Base-by-base conservation (phyloP, 371 early-diverging fungal genomes). In the Fennellomyces sp. region DNA sequence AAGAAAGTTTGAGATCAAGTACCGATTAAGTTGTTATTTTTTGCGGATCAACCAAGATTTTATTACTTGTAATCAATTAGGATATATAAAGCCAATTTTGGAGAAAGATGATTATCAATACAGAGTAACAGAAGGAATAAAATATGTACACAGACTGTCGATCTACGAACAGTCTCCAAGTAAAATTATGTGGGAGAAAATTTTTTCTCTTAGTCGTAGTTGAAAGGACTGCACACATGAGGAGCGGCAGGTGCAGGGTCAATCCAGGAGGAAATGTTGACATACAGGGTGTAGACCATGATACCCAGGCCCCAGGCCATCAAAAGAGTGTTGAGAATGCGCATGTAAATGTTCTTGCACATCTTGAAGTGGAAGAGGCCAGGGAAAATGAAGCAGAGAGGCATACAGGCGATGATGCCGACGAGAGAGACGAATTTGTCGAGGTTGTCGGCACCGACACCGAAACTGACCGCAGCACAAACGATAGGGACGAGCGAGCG, bases 371-470 rank as follows among this genome's bases (percentile, higher is more conserved):
- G 90, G 76, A 92, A 89, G 64, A 91, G 60, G 59, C 88, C 72
- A 6, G 91, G 92, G 73, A 89, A 91, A 50, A 91, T 88, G 63
- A 91, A 91, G 61, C 84, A 78, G 25, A 85, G 56, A 2, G 85
- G 84, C 52, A 78, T 73, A 50, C 84, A 83, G 7, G 80, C 79
- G 7, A 80, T 67, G 15, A 70, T 70, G 15, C 81, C 81, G 7
- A 82, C 80, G 10, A 90, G 75, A 13, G 85, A 81, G 10, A 92
- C 92, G 52, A 92, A 85, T 58, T 86, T 86, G 73, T 91, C 88
- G 47, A 92, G 65, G 50, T 83, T 81, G 42, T 80, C 77, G 6
- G 82, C 76, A 19, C 91, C 91, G 15, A 80, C 68, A 19, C 57
- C 56, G 68, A 81, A 90, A 5, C 88, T 82, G 51, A 86, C 65